A percentile compares a stretch with the other conserved stretches of the same genome.
These are phyloP conservation scores for Mortierella sp. DNA, from an alignment of 371 early-diverging fungal species.

Conservation along the genomic window DNA sequence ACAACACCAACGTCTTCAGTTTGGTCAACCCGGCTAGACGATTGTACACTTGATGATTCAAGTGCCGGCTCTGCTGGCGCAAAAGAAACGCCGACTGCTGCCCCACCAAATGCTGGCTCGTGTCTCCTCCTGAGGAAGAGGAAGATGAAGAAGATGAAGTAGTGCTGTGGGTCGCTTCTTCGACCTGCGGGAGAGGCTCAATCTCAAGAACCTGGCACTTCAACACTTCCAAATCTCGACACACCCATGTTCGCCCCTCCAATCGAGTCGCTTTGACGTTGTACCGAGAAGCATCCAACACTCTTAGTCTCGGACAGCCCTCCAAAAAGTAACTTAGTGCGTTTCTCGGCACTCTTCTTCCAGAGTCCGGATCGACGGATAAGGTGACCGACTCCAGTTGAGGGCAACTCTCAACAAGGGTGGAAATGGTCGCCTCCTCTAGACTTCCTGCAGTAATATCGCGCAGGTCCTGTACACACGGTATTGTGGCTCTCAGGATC, in stretches of 20 bases:
- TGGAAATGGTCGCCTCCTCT: neutral
- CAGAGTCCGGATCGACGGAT: neutral
- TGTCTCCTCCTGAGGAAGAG: neutral
- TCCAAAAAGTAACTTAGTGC: neutral
- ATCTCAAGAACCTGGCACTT: neutral
- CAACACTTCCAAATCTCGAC: neutral
- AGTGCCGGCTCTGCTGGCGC: neutral
- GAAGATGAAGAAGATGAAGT: neutral
- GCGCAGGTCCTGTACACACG: neutral
- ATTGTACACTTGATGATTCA: neutral
- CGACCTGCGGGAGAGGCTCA: neutral
- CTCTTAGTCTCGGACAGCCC: neutral
- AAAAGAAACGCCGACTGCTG: neutral
- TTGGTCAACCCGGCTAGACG: neutral
- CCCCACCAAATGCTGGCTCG: neutral
- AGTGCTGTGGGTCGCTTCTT: neutral
- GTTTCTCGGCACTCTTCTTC: neutral
- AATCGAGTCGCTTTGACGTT: neutral
- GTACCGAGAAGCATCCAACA: neutral
- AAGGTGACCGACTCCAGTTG: conserved; percentile 2
- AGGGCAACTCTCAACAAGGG: neutral
- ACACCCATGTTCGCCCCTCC: neutral
- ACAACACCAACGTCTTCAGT: conserved; percentile 2
- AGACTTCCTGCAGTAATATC: neutral
- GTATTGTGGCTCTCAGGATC: neutral